A percentile compares a stretch with the other conserved stretches of the same genome.
Conservation (phyloP, 202 grass and related monocot species). For the Brachypodium distachyon region DNA sequence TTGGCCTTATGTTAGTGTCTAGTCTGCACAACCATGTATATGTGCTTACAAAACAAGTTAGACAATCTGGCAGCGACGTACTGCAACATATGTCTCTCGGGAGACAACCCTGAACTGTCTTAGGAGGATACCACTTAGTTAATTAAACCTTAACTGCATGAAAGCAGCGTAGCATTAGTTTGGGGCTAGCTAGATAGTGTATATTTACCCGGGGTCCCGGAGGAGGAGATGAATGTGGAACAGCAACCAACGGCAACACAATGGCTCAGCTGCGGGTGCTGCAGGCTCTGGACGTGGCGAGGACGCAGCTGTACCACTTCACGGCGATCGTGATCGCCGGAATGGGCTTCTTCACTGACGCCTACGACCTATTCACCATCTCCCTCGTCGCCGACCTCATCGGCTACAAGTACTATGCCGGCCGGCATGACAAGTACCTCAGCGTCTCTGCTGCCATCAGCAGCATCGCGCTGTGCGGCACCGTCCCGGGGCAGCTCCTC, state of each 20-base stretch:
- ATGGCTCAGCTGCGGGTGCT: slow-evolving; percentile 39
- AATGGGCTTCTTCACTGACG: slow-evolving; percentile 84
- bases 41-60: too few relatives aligned
- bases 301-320: slow-evolving; percentile 59
- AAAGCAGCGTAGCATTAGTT: not conserved
- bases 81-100: not conserved
- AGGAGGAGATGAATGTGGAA: too few relatives aligned
- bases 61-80: not conserved
- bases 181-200: too few relatives aligned
- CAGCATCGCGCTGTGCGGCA: slow-evolving; percentile 41
- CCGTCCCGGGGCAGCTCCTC: slow-evolving; percentile 34
- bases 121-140: not conserved
- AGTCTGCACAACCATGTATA: not conserved
- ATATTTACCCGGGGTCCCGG: too few relatives aligned
- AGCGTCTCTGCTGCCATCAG: slow-evolving; percentile 9
- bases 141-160: not conserved
- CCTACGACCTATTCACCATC: slow-evolving; percentile 55
- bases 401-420: slow-evolving; percentile 2
- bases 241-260: not conserved
- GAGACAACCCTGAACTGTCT: not conserved
- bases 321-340: slow-evolving; percentile 53
- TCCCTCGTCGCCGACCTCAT: slow-evolving; percentile 42
- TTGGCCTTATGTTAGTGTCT: not conserved
- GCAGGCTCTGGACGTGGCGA: slow-evolving; percentile 36
- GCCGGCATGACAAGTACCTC: not conserved